Base-by-base conservation (phyloP, 108 stramenopile species). In the Cyclotella kingstonii region DNA sequence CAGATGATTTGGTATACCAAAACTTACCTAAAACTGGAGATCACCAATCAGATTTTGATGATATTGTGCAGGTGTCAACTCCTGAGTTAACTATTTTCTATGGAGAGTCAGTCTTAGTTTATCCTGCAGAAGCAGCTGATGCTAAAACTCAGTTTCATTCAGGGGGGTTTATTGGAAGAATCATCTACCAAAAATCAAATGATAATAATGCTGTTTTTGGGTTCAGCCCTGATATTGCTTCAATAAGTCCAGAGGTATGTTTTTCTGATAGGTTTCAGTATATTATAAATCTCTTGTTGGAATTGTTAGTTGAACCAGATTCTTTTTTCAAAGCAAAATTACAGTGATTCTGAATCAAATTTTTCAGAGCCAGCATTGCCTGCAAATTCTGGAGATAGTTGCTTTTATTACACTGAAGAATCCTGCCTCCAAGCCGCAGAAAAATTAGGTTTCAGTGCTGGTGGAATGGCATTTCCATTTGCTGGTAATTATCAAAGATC, bases 371-470 rank as follows among this genome's bases (percentile, higher is more conserved):
- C 52, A 15, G n/a, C 23, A 0, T 22, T 21, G 7, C 43, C 40
- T 12, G 8, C 34, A 50, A 21, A 30, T 2, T n/a, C 15, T 30
- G 35, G 27, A 18, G 52, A 46, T 5, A 50, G 50, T 4, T 65
- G 63, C 34, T 54, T 54, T 22, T 65, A 54, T 44, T 44, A 54
- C 10, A 44, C 63, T 12, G 63, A 65, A 54, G 63, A 65, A n/a
- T 19, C 63, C 7, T 65, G 63, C 25, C 52, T 51, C 26, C n/a
- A 54, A 44, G 53, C 63, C 8, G 63, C 52, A 17, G 33, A 43
- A n/a, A 10, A 41, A 10, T 30, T 65, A 5, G 63, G 63, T 7
- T 21, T 65, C 25, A 40, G 40, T 43, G 5, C 54, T 19, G 63
- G 63, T 50, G 63, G 63, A 0, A 41, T 21, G 1, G 63, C 52